Evolutionary conservation across 345 rosid species (phyloP).

Genomic region (Populus ilicifolia): DNA sequence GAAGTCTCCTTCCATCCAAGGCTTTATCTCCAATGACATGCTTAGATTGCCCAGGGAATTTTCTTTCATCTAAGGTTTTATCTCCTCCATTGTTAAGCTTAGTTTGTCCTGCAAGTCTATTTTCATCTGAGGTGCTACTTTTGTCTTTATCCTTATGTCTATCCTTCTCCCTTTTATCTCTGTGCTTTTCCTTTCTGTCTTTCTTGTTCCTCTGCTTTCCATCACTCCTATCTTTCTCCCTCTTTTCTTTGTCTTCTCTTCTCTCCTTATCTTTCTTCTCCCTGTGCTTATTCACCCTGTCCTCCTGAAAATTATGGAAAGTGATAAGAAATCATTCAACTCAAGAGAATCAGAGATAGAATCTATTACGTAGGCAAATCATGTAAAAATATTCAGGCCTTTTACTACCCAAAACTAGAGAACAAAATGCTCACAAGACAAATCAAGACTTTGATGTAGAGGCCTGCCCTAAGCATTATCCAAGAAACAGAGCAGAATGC

Average conservation of each 20-base stretch:
- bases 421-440: too few species aligned
- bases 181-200: slow-evolving; percentile 47
- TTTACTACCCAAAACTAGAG: too few species aligned
- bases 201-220: slow-evolving; percentile 43
- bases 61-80: slow-evolving; percentile 31
- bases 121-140: slow-evolving; percentile 30
- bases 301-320: slow-evolving; percentile 33
- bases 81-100: slow-evolving; percentile 29
- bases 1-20: not conserved
- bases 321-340: too few species aligned
- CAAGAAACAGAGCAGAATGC: too few species aligned
- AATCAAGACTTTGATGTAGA: too few species aligned
- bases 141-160: slow-evolving; percentile 38
- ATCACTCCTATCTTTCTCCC: slow-evolving; percentile 52
- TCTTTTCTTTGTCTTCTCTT: slow-evolving; percentile 48
- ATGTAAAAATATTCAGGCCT: too few species aligned
- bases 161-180: not conserved
- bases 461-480: too few species aligned
- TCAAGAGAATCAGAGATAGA: too few species aligned
- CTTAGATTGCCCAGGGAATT: slow-evolving; percentile 18
- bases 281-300: slow-evolving; percentile 48
- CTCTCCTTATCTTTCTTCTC: slow-evolving; percentile 51
- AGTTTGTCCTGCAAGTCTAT: slow-evolving; percentile 20
- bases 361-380: too few species aligned
- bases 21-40: slow-evolving; percentile 25